Conservation (phyloP, 441 rosid genomes). For the Syzygium malaccense region DNA sequence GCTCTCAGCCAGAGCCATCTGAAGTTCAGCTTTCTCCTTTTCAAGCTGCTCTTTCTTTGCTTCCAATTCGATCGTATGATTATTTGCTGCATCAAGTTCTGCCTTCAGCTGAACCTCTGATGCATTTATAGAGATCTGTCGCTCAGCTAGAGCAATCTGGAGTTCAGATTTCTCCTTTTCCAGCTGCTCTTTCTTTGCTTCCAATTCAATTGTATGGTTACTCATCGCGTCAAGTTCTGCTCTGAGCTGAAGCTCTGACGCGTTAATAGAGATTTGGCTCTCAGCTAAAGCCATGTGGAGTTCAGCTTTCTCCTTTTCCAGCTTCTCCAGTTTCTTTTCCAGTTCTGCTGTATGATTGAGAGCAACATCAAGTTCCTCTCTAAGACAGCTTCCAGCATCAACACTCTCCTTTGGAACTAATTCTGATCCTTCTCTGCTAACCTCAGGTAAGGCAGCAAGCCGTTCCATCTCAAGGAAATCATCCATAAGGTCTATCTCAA, state of each 20-base stretch:
- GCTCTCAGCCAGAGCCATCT: conserved; percentile 40
- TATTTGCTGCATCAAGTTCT: background rate
- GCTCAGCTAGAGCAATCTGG: background rate
- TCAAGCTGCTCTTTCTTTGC: background rate
- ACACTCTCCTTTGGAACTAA: background rate
- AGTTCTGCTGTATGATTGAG: conserved; percentile 31
- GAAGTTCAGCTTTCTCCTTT: conserved; percentile 12
- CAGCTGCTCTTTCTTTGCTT: background rate
- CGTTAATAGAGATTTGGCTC: background rate
- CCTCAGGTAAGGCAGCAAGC: conserved; percentile 5
- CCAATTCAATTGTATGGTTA: background rate
- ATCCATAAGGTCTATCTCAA: conserved; percentile 31
- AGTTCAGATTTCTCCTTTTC: background rate
- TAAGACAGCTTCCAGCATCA: conserved; percentile 2
- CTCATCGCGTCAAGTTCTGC: background rate
- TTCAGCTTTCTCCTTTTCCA: conserved; percentile 29
- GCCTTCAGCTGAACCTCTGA: background rate
- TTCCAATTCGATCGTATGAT: background rate
- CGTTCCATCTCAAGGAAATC: conserved; percentile 15
- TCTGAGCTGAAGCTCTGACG: background rate
- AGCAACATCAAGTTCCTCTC: conserved; percentile 47
- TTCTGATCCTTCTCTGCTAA: background rate
- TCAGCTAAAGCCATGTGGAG: background rate
- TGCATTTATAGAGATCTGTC: background rate
- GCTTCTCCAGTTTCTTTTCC: conserved; percentile 42